These are phyloP conservation scores for Teratosphaeria viscida DNA, from an alignment of 2,329 filamentous ascomycete genomes.

Conservation along the genomic window DNA sequence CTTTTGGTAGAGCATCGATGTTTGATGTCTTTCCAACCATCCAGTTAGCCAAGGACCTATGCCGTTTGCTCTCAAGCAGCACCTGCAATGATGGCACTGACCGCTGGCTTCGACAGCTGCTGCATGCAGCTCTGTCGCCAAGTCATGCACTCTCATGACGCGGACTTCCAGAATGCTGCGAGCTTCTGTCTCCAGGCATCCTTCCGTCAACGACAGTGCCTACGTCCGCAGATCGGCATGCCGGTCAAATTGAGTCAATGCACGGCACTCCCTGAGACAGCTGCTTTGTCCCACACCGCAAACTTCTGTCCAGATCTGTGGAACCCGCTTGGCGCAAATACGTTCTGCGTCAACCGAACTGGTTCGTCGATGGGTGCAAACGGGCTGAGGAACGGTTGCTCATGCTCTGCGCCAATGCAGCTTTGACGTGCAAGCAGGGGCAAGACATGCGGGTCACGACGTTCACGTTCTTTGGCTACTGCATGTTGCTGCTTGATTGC, in stretches of 20 bases:
- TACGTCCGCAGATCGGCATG: not conserved
- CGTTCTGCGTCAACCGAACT: slow-evolving; percentile 8
- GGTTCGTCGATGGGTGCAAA: slow-evolving; percentile 11
- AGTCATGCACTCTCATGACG: not conserved
- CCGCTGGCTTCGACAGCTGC: not conserved
- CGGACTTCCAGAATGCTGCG: not conserved
- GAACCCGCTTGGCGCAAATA: slow-evolving; percentile 7
- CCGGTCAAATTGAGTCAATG: not conserved
- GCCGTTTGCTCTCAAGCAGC: not conserved
- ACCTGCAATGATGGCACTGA: not conserved
- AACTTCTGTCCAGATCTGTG: slow-evolving; percentile 12
- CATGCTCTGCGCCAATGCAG: slow-evolving; percentile 6
- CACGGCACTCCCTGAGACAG: slow-evolving; percentile 6
- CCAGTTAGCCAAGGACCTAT: not conserved
- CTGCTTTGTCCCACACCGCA: slow-evolving; percentile 22
- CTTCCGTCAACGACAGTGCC: not conserved
- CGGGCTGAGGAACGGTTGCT: slow-evolving; percentile 5
- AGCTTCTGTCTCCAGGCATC: not conserved
- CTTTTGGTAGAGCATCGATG: not conserved
- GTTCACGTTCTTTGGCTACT: slow-evolving; percentile 8
- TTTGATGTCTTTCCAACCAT: not conserved
- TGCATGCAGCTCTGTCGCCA: not conserved
- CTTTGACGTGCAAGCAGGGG: slow-evolving; percentile 10
- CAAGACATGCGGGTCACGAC: slow-evolving; percentile 16
- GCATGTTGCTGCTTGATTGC: slow-evolving; percentile 8